Percentiles rank a stretch among this genome's conserved stretches.
These are phyloP conservation scores for Bromus sterilis DNA, from an alignment of 176 grass and related monocot genomes.

Conservation along the genomic window DNA sequence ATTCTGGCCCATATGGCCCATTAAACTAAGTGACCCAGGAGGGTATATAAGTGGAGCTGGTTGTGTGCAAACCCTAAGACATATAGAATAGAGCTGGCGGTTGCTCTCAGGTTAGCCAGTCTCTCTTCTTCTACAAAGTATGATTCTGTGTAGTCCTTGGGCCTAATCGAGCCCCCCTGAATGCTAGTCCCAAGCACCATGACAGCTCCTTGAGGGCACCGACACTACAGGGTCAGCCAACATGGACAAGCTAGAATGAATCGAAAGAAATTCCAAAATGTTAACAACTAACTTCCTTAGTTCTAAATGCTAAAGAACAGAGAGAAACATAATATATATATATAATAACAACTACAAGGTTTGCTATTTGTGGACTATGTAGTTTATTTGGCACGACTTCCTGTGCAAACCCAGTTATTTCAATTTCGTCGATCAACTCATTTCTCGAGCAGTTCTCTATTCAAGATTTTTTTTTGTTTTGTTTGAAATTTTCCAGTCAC, in stretches of 20 bases:
- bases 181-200: not conserved
- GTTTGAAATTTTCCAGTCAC: not conserved
- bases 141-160: not conserved
- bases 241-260: not conserved
- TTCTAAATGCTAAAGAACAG: not conserved
- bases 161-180: not conserved
- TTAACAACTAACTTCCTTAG: not conserved
- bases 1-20: no score
- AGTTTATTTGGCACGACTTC: not conserved
- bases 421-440: not conserved
- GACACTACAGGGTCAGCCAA: not conserved
- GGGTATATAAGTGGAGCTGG: no score
- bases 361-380: not conserved
- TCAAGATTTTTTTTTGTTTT: not conserved
- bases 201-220: not conserved
- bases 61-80: no score
- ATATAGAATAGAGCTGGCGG: no score
- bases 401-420: not conserved
- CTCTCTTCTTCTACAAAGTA: no score
- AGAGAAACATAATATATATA: not conserved
- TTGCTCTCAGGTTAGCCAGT: no score
- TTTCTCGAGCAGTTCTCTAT: not conserved
- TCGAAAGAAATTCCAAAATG: not conserved
- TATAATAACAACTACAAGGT: no score
- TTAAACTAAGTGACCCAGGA: no score